These are phyloP conservation scores for Beta corolliflora DNA, from an alignment of 179 eudicot genomes.

Conservation along the genomic window DNA sequence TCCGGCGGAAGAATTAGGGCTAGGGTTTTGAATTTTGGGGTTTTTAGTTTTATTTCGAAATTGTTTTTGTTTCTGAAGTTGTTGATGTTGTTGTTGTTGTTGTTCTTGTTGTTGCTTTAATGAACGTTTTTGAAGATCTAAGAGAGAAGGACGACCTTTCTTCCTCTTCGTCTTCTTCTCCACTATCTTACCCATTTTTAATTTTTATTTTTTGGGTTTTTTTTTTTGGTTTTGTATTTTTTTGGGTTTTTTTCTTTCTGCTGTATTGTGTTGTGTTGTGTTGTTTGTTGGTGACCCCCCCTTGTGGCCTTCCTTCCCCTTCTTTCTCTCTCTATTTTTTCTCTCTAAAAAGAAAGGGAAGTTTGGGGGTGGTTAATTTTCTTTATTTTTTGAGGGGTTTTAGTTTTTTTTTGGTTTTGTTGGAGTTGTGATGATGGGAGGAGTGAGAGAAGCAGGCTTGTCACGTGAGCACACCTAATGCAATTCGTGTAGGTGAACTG, in stretches of 20 bases:
- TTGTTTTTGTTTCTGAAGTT: constrained; percentile 18
- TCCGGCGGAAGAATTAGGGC: constrained; percentile 24
- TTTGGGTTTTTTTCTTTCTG: not conserved
- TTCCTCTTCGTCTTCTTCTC: constrained; percentile 59
- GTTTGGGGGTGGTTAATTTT: not conserved
- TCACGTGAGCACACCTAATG: constrained; percentile 30
- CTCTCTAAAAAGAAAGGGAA: not conserved
- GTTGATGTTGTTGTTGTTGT: not conserved
- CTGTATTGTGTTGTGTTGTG: constrained; percentile 8
- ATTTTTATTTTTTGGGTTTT: not conserved
- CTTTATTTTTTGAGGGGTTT: not conserved
- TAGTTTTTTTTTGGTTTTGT: not conserved
- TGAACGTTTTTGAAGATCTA: constrained; percentile 56
- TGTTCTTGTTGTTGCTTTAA: constrained; percentile 32
- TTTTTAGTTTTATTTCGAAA: not conserved
- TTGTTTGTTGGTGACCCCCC: constrained; percentile 10
- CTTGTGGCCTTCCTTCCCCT: not conserved
- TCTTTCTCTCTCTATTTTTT: constrained; percentile 11
- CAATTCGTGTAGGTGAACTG: constrained; percentile 19
- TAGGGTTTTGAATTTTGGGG: constrained; percentile 30
- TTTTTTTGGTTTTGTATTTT: not conserved
- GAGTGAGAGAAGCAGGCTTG: constrained; percentile 12
- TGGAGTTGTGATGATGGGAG: not conserved
- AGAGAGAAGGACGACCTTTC: constrained; percentile 61
- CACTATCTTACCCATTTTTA: constrained; percentile 41